Evolutionary conservation across 2,329 filamentous ascomycete species (phyloP).

Genomic region (Alternaria dauci): DNA sequence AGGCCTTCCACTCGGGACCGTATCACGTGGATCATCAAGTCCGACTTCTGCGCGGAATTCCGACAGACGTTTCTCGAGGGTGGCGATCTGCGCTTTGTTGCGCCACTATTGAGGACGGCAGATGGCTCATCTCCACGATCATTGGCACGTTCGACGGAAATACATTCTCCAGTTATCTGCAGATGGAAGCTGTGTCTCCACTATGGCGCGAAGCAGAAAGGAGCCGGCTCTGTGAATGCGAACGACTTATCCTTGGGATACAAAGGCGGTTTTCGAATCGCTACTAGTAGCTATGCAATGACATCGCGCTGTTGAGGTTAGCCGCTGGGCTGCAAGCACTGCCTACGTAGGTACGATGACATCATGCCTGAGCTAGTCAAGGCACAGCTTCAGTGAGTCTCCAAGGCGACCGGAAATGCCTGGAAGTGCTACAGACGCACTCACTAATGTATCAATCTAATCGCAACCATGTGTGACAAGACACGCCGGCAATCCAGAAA

Average conservation of each 20-base stretch:
- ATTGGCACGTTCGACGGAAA: not conserved
- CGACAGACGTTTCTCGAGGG: slow-evolving; percentile 3
- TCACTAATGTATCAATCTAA: not conserved
- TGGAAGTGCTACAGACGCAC: not conserved
- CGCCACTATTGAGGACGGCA: not conserved
- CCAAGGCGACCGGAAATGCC: not conserved
- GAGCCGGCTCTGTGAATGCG: not conserved
- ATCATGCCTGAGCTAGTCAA: not conserved
- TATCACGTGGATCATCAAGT: not conserved
- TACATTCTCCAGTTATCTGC: not conserved
- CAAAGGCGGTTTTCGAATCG: not conserved
- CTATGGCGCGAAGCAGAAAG: too few species aligned
- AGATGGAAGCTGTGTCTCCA: not conserved
- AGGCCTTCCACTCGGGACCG: not conserved
- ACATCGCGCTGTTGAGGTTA: not conserved
- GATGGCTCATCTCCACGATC: not conserved
- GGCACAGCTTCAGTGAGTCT: not conserved
- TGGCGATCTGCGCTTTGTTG: slow-evolving; percentile 1
- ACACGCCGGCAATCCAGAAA: not conserved
- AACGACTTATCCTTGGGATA: not conserved
- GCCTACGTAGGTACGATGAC: not conserved
- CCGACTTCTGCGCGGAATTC: not conserved
- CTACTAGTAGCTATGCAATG: not conserved
- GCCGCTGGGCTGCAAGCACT: not conserved
- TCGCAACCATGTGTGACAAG: not conserved